Evolutionary conservation across 1,284 basidiomycete species (phyloP).

Genomic region (Exsudoporus floridanus): DNA sequence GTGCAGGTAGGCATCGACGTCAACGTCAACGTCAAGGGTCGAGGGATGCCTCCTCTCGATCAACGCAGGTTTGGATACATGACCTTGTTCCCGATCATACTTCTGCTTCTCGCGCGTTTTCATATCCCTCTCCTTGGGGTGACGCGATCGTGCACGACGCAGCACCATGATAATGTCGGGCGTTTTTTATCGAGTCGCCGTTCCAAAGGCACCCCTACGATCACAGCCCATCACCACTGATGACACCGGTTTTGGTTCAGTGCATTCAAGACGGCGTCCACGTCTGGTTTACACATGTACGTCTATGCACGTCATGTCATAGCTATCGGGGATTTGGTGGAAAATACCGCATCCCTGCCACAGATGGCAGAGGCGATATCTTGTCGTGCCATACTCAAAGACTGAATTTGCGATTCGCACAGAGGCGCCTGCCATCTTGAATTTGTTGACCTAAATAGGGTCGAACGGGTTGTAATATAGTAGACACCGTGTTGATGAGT

Average conservation of each 20-base stretch:
- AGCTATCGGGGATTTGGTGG: background rate
- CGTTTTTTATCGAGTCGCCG: conserved; percentile 15
- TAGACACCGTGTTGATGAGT: background rate
- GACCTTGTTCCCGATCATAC: conserved; percentile 5
- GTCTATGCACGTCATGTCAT: background rate
- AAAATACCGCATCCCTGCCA: background rate
- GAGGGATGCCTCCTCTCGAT: conserved; percentile 11
- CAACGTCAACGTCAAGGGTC: conserved; percentile 13
- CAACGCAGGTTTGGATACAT: conserved; percentile 2
- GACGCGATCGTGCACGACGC: conserved; percentile 8
- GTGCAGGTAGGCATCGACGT: conserved; percentile 5
- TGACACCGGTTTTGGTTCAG: conserved; percentile 7
- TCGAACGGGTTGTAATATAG: background rate
- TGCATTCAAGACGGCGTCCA: conserved; percentile 13
- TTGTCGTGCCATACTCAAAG: background rate
- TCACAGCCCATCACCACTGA: conserved; percentile 7
- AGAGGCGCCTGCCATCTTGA: background rate
- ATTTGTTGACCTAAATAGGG: background rate
- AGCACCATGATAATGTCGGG: conserved; percentile 1
- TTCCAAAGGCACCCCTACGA: conserved; percentile 8
- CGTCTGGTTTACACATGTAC: background rate
- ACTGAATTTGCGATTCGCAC: background rate
- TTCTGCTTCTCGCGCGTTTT: background rate
- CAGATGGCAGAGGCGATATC: background rate
- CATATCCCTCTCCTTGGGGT: background rate